Base-by-base conservation (phyloP, 2,329 filamentous ascomycete species). In the Phoma sp. region DNA sequence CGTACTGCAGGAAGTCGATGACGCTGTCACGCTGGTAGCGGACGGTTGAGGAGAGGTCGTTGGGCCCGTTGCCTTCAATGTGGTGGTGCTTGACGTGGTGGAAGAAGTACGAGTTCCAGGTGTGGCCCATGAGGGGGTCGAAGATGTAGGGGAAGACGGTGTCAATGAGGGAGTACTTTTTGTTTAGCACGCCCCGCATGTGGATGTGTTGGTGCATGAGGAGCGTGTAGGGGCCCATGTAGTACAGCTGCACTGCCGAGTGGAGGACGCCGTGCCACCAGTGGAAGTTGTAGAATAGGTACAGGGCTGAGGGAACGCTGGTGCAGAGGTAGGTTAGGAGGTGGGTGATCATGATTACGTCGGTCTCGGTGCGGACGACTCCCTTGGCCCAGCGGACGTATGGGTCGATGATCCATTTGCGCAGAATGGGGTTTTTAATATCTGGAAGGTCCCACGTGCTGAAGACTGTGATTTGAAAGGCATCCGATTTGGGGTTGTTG, bases 171-270 rank as follows among this genome's bases (percentile, higher is more conserved):
- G 76, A 75, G 48, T 82, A 83, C 7, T 76, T 70, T 64, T 83
- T 83, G 23, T 79, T 75, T 32, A 93, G 75, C 3, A 93, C 79
- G 13, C 90, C 90, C 40, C 86, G 82, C 78, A 86, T 86, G 70
- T 93, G 90, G 63, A 93, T 93, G 71, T 93, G 90, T 67, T 93
- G 89, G 66, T 93, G 90, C 82, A 90, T 89, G 83, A 93, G 86
- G 33, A 93, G 79, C 0, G 89, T 93, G 75, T 91, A 93, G 1
- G 86, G 80, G 7, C 89, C 89, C 47, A 86, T 83, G 67, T 87
- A 92, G 69, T 82, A 89, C 30, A 83, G 75, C 64, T 89, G 85
- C 79, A 91, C 86, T 8, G 83, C 66, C 47, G 81, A 78, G 67
- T 93, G 90, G 25, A 86, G 61, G 13, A 90, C 62, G 8, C 82